phyloP scores from a whole-genome alignment of 768 basidiomycete genomes.

The Boletus vinaceobasis region DNA sequence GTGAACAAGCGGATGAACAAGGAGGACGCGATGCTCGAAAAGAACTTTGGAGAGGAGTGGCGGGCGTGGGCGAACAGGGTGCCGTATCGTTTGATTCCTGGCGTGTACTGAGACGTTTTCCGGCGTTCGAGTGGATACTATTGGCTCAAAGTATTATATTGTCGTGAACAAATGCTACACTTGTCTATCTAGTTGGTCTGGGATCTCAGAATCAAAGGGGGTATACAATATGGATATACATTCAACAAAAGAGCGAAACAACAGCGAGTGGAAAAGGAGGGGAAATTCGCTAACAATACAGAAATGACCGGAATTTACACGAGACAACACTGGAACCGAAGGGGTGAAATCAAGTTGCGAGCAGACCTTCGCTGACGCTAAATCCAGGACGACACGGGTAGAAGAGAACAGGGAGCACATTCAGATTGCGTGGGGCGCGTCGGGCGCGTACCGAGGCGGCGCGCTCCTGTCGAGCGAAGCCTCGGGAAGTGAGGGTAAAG shows the following conservation, averaged over 20 bases:
- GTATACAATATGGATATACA: slow-evolving; percentile 17
- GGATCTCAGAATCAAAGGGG: background rate
- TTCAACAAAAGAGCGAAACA: background rate
- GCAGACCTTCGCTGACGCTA: background rate
- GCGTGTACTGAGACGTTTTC: slow-evolving; percentile 11
- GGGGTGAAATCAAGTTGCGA: background rate
- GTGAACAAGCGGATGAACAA: slow-evolving; percentile 17
- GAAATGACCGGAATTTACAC: slow-evolving; percentile 3
- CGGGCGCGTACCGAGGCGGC: slow-evolving; percentile 24
- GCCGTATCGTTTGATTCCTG: slow-evolving; percentile 22
- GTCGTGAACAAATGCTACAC: slow-evolving; percentile 15
- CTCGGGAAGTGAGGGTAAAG: slow-evolving; percentile 20
- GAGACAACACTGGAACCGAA: background rate
- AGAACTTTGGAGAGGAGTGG: slow-evolving; percentile 27
- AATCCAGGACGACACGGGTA: background rate
- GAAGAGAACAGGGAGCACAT: background rate
- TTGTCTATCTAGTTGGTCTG: slow-evolving; percentile 22
- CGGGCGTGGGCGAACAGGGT: slow-evolving; percentile 22
- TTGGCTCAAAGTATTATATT: background rate
- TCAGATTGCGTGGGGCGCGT: slow-evolving; percentile 20
- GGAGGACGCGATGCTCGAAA: slow-evolving; percentile 31
- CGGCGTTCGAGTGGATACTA: background rate
- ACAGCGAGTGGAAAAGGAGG: background rate
- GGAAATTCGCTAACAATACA: slow-evolving; percentile 29
- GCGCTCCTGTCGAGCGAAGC: slow-evolving; percentile 9